phyloP scores from a whole-genome alignment of 169 alveolate species.

The Plasmodium ovale region DNA sequence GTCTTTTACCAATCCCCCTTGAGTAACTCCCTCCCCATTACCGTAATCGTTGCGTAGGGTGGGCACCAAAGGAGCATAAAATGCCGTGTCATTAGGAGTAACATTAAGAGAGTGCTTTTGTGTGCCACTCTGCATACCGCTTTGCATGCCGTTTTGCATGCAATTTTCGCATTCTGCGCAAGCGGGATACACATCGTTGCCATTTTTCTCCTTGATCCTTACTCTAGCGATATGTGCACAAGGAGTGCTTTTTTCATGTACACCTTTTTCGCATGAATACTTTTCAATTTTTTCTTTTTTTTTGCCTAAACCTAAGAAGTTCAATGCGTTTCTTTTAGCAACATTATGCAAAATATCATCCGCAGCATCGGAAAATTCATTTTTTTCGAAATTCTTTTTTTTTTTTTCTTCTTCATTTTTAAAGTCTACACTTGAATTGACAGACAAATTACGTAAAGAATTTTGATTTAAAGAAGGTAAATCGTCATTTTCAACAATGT shows the following conservation, averaged over 20 bases:
- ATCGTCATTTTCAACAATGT: slow-evolving; percentile 54
- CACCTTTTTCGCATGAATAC: not conserved
- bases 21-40: not conserved
- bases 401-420: slow-evolving; percentile 27
- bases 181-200: not conserved
- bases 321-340: slow-evolving; percentile 58
- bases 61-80: no score
- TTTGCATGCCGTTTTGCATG: slow-evolving; percentile 2
- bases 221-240: slow-evolving; percentile 13
- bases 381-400: slow-evolving; percentile 16
- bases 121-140: not conserved
- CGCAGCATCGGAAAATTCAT: not conserved
- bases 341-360: slow-evolving; percentile 18
- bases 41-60: no score
- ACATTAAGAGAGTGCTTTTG: no score
- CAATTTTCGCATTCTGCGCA: not conserved
- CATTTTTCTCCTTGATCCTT: not conserved
- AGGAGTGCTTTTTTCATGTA: slow-evolving; percentile 19
- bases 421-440: slow-evolving; percentile 27
- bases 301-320: slow-evolving; percentile 58
- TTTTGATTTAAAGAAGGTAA: slow-evolving; percentile 10
- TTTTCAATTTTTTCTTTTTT: slow-evolving; percentile 24
- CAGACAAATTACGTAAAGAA: slow-evolving; percentile 20
- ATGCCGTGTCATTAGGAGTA: no score
- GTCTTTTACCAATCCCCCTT: not conserved